Evolutionary conservation across 2,329 filamentous ascomycete genomes (phyloP).

Genomic region (Stemphylium beticola): DNA sequence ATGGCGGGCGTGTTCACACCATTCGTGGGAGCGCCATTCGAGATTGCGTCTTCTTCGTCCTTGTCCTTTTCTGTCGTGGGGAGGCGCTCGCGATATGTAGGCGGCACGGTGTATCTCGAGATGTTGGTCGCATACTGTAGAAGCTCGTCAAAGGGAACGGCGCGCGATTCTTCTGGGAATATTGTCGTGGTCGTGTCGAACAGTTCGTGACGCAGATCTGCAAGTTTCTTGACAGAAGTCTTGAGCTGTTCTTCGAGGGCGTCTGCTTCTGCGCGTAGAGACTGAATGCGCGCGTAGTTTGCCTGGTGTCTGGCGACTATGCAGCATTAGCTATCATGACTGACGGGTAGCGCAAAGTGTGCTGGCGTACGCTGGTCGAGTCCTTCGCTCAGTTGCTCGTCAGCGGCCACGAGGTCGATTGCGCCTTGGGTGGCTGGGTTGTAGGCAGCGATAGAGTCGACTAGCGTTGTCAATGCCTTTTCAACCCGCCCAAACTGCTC

Average conservation of each 20-base stretch:
- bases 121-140: constrained; percentile 80
- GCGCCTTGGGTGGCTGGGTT: constrained; percentile 74
- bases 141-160: constrained; percentile 73
- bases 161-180: constrained; percentile 50
- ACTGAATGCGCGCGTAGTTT: constrained; percentile 71
- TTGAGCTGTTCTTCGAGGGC: constrained; percentile 75
- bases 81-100: constrained; percentile 54
- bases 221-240: constrained; percentile 71
- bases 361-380: constrained; percentile 65
- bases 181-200: constrained; percentile 54
- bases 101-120: constrained; percentile 78
- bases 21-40: constrained; percentile 36
- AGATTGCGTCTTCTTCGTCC: constrained; percentile 25
- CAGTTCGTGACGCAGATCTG: constrained; percentile 75
- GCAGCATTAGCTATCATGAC: constrained; percentile 10
- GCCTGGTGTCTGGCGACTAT: constrained; percentile 76
- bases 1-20: constrained; percentile 38
- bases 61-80: constrained; percentile 28
- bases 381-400: constrained; percentile 69
- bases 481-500: constrained; percentile 55
- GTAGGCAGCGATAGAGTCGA: constrained; percentile 82
- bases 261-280: constrained; percentile 70
- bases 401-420: constrained; percentile 72
- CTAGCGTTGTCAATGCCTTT: constrained; percentile 65
- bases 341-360: background rate